Percentiles rank a stretch among this genome's conserved stretches.
Evolutionary conservation across 768 basidiomycete genomes (phyloP).

Genomic region (Peribolospora baueri): DNA sequence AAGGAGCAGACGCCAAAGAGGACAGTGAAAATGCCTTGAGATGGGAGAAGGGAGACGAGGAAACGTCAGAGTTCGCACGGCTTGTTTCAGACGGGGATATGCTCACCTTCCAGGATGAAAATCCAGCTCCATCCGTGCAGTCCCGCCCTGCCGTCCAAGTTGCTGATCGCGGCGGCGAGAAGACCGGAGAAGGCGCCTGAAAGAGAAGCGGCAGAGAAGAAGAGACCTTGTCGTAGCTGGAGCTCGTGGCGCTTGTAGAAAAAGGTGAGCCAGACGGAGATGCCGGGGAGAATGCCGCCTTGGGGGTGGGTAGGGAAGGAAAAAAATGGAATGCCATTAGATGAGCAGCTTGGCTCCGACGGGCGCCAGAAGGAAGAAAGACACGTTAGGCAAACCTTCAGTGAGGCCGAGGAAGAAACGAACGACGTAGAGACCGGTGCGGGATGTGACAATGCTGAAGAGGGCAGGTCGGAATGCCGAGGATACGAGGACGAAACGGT

Average conservation of each 20-base stretch:
- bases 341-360: background rate
- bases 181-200: slow-evolving; percentile 24
- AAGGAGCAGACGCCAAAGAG: slow-evolving; percentile 31
- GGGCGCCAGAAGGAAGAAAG: background rate
- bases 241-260: slow-evolving; percentile 15
- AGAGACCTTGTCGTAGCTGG: slow-evolving; percentile 15
- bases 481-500: background rate
- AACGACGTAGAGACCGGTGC: slow-evolving; percentile 12
- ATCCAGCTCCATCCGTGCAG: slow-evolving; percentile 21
- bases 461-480: slow-evolving; percentile 17
- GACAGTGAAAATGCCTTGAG: slow-evolving; percentile 39
- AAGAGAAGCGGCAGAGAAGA: slow-evolving; percentile 16
- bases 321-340: background rate
- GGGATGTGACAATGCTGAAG: slow-evolving; percentile 17
- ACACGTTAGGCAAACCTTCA: slow-evolving; percentile 12
- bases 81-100: background rate
- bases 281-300: slow-evolving; percentile 6
- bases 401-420: slow-evolving; percentile 15
- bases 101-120: slow-evolving; percentile 5
- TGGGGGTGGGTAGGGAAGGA: background rate
- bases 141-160: slow-evolving; percentile 14
- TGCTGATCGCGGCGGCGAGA: slow-evolving; percentile 15
- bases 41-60: background rate
- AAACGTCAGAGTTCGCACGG: background rate
- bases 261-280: slow-evolving; percentile 12